Base-by-base conservation (phyloP, 768 basidiomycete species). In the Mycena venus region DNA sequence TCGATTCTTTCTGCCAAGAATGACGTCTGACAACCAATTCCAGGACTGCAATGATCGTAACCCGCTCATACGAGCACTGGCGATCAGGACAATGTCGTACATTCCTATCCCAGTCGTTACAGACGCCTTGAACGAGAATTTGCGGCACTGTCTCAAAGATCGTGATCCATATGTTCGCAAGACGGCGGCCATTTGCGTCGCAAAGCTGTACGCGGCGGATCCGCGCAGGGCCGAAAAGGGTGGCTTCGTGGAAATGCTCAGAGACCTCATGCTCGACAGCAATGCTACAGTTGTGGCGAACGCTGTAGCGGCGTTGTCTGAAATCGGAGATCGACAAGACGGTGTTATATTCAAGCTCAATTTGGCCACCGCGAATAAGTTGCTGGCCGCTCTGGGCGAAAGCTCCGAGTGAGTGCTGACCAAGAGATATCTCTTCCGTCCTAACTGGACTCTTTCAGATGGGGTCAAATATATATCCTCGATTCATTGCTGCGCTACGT, bases 61-160 rank as follows among this genome's bases (percentile, higher is more conserved):
- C 82, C 98, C 98, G 14, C 92, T 99, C 59, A 96, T 99, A 70
- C 95, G 98, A 40, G 98, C 98, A 19, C 88, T 99, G 56, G 97
- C 98, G 23, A 97, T 99, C 79, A 95, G 98, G 51, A 99, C 98
- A 15, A 99, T 99, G 98, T 98, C 98, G 9, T 99, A 98, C 81
- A 99, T 99, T 78, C 96, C 97, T 40, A 93, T 98, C 27, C 94
- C 97, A 11, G 88, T 92, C 61, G 96, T 99, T 73, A 93, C 93
- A 15, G 94, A 95, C 68, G 90, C 95, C 1, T 88, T 99, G 42
- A 87, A 92, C 49, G 98, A 99, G 70, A 98, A 97, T 64, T 87
- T 99, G 34, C 91, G 96, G 73, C 96, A 98, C 82, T 95, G 94
- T 75, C 88, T 99, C 51, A 95, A 96, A 79, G 98, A 99, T 82